Percentiles rank a stretch among this genome's conserved stretches.
phyloP scores from a whole-genome alignment of 2,329 filamentous ascomycete species.

The Xylariaceae sp. region DNA sequence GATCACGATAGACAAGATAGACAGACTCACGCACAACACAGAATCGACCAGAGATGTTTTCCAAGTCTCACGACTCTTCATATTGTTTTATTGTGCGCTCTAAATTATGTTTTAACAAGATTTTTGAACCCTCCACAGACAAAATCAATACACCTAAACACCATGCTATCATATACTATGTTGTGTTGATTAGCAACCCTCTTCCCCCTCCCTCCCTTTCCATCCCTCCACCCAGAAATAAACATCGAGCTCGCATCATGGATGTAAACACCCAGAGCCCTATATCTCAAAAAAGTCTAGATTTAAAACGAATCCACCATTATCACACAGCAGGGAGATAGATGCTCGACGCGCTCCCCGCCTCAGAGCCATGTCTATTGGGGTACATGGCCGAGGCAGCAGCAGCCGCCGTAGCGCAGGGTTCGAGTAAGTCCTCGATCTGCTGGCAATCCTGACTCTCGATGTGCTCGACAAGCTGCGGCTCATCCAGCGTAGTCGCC shows the following conservation, averaged over 20 bases:
- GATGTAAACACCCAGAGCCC: neutral
- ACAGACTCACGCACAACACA: too few species aligned
- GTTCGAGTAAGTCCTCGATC: slow-evolving; percentile 36
- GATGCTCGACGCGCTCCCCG: neutral
- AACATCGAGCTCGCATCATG: neutral
- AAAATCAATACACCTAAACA: neutral
- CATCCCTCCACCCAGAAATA: neutral
- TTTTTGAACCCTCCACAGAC: neutral
- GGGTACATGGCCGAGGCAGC: neutral
- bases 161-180: neutral
- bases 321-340: slow-evolving; percentile 7
- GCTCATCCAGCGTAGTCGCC: neutral
- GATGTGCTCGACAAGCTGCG: neutral
- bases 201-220: neutral
- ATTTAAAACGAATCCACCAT: neutral
- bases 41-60: too few species aligned
- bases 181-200: neutral
- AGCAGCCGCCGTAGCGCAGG: slow-evolving; percentile 9
- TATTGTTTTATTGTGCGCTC: neutral
- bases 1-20: too few species aligned
- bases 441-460: slow-evolving; percentile 5
- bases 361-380: neutral
- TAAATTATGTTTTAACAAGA: neutral
- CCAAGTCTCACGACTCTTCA: too few species aligned
- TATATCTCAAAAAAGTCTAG: neutral